A percentile compares a stretch with the other conserved stretches of the same genome.
These are phyloP conservation scores for Paramyrothecium sp. DNA, from an alignment of 2,329 filamentous ascomycete genomes.

Conservation along the genomic window DNA sequence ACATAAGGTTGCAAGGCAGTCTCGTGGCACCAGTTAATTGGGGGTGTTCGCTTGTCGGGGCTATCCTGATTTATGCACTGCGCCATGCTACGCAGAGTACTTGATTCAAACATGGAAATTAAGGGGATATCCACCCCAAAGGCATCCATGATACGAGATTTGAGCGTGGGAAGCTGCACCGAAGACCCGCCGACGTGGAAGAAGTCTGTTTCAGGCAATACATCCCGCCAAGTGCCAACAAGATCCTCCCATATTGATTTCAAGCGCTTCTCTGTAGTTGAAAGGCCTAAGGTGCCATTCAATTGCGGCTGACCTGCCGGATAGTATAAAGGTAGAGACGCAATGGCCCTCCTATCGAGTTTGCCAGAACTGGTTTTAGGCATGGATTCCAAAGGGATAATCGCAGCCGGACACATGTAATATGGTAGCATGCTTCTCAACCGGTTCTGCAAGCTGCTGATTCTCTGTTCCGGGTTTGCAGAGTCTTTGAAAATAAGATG, in stretches of 20 bases:
- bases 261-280: not conserved
- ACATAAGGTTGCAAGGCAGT: not conserved
- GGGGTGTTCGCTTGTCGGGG: not conserved
- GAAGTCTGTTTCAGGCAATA: slow-evolving; percentile 30
- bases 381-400: slow-evolving; percentile 22
- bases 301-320: slow-evolving; percentile 4
- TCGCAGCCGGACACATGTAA: slow-evolving; percentile 28
- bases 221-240: too few relatives aligned
- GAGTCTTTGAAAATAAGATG: not conserved
- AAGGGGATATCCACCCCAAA: not conserved
- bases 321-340: slow-evolving; percentile 12
- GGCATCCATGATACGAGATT: not conserved
- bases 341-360: slow-evolving; percentile 23
- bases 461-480: not conserved
- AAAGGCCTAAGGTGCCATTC: not conserved
- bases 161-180: slow-evolving; percentile 34
- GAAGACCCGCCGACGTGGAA: slow-evolving; percentile 42
- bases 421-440: slow-evolving; percentile 20
- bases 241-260: not conserved
- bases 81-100: not conserved
- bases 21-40: not conserved
- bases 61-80: not conserved
- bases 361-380: slow-evolving; percentile 28
- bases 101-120: not conserved
- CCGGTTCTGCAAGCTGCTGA: not conserved